These are phyloP conservation scores for Serendipita sp. DNA, from an alignment of 768 basidiomycete species.

Conservation along the genomic window DNA sequence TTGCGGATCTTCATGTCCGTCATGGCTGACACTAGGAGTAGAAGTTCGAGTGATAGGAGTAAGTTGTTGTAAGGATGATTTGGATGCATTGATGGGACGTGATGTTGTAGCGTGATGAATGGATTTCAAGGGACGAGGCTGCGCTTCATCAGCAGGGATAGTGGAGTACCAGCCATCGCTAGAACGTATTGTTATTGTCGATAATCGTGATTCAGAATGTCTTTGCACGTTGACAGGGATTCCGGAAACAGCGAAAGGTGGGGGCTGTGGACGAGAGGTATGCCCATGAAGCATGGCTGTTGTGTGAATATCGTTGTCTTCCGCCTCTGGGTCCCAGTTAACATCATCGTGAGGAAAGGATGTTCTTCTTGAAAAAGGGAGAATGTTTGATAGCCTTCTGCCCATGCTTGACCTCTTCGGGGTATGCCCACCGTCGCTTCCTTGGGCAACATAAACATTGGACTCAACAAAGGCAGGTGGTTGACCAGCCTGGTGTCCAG, in stretches of 20 bases:
- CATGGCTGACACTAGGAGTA: too few species aligned
- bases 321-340: too few species aligned
- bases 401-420: neutral
- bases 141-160: neutral
- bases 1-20: too few species aligned
- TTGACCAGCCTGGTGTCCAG: too few species aligned
- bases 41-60: too few species aligned
- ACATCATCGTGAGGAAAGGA: neutral
- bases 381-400: neutral
- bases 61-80: too few species aligned
- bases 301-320: too few species aligned
- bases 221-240: too few species aligned
- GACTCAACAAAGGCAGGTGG: too few species aligned
- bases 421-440: neutral
- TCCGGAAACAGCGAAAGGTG: neutral
- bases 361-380: neutral
- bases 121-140: too few species aligned
- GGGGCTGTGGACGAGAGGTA: neutral
- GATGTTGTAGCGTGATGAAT: too few species aligned
- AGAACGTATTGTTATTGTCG: slow-evolving; percentile 1
- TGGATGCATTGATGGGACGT: too few species aligned
- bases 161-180: neutral
- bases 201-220: neutral
- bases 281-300: neutral
- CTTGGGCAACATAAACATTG: neutral